Conservation (phyloP, 164 flowering plant genomes). For the Kalanchoe fedtschenkoi region DNA sequence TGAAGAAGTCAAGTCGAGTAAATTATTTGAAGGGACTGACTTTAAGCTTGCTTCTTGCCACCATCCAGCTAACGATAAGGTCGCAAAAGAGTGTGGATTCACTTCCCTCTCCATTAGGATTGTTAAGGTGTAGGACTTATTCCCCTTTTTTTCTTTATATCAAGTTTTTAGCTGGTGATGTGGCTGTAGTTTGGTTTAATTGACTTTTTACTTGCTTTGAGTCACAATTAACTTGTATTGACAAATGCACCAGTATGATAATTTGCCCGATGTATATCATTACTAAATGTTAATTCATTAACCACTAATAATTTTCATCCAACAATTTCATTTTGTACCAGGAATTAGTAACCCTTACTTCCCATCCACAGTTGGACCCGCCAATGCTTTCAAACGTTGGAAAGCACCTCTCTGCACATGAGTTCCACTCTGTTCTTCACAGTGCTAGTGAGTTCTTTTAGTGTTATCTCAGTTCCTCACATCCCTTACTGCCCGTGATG, state of each 20-base stretch:
- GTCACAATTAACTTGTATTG: no score
- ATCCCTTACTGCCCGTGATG: no score
- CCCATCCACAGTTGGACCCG: constrained; percentile 50
- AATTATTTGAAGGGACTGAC: constrained; percentile 79
- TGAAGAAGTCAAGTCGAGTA: constrained; percentile 35
- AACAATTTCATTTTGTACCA: constrained; percentile 18
- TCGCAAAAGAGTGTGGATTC: constrained; percentile 82
- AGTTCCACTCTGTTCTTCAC: constrained; percentile 76
- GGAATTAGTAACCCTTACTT: constrained; percentile 82
- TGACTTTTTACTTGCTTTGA: no score
- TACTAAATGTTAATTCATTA: not conserved
- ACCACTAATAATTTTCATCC: not conserved
- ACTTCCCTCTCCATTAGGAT: constrained; percentile 80
- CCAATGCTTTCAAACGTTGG: constrained; percentile 77
- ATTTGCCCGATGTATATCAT: not conserved
- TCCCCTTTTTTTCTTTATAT: not conserved
- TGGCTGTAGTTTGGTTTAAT: not conserved
- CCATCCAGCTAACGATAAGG: constrained; percentile 41
- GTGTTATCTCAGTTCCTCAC: not conserved
- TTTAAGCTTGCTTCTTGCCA: constrained; percentile 85
- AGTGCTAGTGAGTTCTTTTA: constrained; percentile 52
- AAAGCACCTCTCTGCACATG: constrained; percentile 69
- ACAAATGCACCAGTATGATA: not conserved
- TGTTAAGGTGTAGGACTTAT: constrained; percentile 59
- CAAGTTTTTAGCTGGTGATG: no score